Evolutionary conservation across 371 early-diverging fungal species (phyloP), one percentile per base, ranked within the genome.

Genomic region (Rhizomucor miehei): DNA sequence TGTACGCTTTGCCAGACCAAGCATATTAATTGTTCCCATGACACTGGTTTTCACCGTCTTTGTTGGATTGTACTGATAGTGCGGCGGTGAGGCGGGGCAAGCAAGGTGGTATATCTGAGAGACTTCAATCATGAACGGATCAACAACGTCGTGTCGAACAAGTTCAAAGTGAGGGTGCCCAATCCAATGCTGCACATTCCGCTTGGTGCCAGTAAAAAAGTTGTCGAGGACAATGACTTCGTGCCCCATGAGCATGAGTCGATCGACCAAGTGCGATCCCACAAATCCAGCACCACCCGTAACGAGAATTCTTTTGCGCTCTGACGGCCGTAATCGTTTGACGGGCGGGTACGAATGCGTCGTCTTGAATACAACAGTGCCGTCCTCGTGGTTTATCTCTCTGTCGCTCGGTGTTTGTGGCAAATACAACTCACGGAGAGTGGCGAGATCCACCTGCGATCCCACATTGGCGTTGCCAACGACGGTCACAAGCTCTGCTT

Each of bases 261-360:
- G 73, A 59, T 92, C 92, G 0, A 92, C 92, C 6, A 92, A 67
- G 65, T 94, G 92, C 11, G 88, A 87, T 3, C 94, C 94, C 1
- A 94, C 91, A 73, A 92, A 94, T 3, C 94, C 94, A 14, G 94
- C 92, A 8, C 94, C 94, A 5, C 94, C 94, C 1, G 93, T 94
- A 14, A 94, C 92, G 29, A 94, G 76, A 25, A 92, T 89, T 13
- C 91, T 81, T 62, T 88, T 88, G 52, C 83, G 77, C 40, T 88
- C 83, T 2, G 71, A 67, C 10, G 75, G 76, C 6, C 64, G 57
- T 23, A 83, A 56, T 16, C 74, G 73, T 48, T 73, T 77, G 19
- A 86, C 82, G 2, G 85, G 71, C 6, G 84, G 79, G 35, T 73
- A 84, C 0, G 78, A 51, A 41, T 67, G 69, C 8, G 70, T 56